Base-by-base conservation (phyloP, 1,284 basidiomycete genomes). In the Ganoderma leucocontextum region DNA sequence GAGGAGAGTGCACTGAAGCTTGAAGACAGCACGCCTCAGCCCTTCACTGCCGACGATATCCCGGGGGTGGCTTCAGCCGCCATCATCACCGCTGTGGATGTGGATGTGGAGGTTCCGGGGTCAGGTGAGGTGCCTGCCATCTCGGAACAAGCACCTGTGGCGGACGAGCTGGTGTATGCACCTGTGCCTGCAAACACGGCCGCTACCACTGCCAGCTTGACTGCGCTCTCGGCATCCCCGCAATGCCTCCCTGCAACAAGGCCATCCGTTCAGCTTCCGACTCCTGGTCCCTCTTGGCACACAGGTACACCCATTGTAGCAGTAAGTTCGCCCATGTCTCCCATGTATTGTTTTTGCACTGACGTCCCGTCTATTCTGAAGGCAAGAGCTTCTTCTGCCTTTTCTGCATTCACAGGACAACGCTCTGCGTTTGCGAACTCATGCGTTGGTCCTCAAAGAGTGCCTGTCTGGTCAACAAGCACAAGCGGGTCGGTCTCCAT, bases 311-410 rank as follows among this genome's bases (percentile, higher is more conserved):
- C 65, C 3, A 65, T 72, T 44, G 47, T 67, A 4, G 68, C 70
- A 4, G 70, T 69, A n/a, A 66, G 68, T 68, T 2, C 10, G 6
- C 41, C n/a, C 47, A 19, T 12, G n/a, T 22, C 10, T 59, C 12
- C 29, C 38, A 4, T 15, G 5, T 15, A 22, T 39, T 39, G 38
- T 41, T 39, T 49, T n/a, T 22, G 19, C 13, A 25, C 38, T 10
- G 8, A 15, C 25, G 7, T 5, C 17, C 12, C 10, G 44, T 10
- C 53, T 0, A 19, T 55, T 5, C 66, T 29, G 29, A 29, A 78
- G 78, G 76, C 66, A 57, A 77, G 74, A 57, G 74, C 76, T 19
- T 77, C 76, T 2, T 44, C 70, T 33, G 78, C 76, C 9, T 78
- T 79, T 61, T 49, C 72, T 4, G 75, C 75, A 6, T 78, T 78